phyloP scores from a whole-genome alignment of 208 protist species.

The Leptomonas pyrrhocoris region DNA sequence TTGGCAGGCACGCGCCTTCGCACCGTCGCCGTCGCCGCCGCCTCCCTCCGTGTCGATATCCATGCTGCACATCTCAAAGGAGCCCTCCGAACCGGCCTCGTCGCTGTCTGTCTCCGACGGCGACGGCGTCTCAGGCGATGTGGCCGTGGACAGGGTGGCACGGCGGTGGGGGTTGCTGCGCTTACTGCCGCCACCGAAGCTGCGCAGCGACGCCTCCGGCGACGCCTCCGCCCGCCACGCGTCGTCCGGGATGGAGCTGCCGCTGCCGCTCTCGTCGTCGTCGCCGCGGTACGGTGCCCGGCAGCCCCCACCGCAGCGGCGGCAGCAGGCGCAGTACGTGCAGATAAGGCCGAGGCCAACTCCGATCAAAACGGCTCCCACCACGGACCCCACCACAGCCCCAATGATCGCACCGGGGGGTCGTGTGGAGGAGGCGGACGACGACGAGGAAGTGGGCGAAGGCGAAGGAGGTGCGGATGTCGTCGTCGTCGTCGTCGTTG shows the following conservation, averaged over 20 bases:
- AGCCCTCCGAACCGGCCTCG: background rate
- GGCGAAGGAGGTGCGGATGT: background rate
- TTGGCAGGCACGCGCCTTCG: too few relatives aligned
- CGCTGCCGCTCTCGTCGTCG: background rate
- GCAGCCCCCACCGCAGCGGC: conserved; percentile 1
- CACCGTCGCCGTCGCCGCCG: background rate
- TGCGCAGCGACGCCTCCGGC: background rate
- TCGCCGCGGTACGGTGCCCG: background rate
- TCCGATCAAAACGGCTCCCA: background rate
- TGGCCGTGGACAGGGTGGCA: background rate
- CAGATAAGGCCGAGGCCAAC: background rate
- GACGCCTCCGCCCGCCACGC: background rate
- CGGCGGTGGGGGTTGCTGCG: too few relatives aligned
- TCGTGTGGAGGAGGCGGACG: background rate
- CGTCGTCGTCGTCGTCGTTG: background rate
- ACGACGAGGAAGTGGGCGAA: background rate
- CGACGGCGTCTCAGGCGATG: background rate
- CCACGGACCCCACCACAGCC: background rate
- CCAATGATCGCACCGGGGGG: background rate
- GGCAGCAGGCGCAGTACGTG: conserved; percentile 1
- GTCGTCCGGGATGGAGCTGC: background rate
- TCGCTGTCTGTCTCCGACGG: background rate
- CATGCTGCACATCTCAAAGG: background rate
- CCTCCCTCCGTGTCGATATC: background rate
- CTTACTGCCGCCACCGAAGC: background rate